Evolutionary conservation across 192 early-diverging fungal species (phyloP).

Genomic region (Endogone sp.): DNA sequence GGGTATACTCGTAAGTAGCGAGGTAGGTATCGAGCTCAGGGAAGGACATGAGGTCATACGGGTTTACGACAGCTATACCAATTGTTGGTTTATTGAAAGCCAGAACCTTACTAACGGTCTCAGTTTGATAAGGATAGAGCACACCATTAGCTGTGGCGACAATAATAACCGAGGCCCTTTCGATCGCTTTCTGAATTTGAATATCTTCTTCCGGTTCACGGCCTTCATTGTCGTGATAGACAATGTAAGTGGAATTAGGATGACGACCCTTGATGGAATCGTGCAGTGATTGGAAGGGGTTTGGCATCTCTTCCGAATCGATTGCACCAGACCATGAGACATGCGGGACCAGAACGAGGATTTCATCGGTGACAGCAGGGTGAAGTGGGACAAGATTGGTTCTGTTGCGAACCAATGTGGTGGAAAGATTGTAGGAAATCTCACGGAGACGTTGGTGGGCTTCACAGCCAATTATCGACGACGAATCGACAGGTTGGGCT

Average conservation of each 20-base stretch:
- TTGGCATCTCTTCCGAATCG: constrained; percentile 19
- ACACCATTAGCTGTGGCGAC: constrained; percentile 33
- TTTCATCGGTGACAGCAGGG: constrained; percentile 1
- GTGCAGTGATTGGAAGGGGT: constrained; percentile 29
- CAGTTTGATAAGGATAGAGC: constrained; percentile 22
- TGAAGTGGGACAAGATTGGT: constrained; percentile 15
- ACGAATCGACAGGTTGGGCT: background rate
- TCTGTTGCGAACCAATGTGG: constrained; percentile 22
- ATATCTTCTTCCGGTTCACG: background rate
- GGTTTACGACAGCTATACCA: constrained; percentile 31
- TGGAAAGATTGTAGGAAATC: constrained; percentile 20
- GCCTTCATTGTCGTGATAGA: constrained; percentile 20
- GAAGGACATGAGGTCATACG: constrained; percentile 32
- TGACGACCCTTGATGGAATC: constrained; percentile 14
- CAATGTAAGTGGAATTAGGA: constrained; percentile 15
- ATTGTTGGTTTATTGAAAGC: constrained; percentile 6
- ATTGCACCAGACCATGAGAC: constrained; percentile 32
- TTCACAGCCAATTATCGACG: constrained; percentile 13
- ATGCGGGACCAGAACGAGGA: constrained; percentile 32
- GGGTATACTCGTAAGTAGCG: constrained; percentile 33
- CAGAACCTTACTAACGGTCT: constrained; percentile 13
- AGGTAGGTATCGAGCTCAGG: constrained; percentile 24
- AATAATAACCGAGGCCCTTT: constrained; percentile 8
- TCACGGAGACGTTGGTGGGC: constrained; percentile 19
- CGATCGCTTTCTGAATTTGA: background rate